Percentiles rank a stretch among this genome's conserved stretches.
phyloP scores from a whole-genome alignment of 2,329 filamentous ascomycete genomes.

The Penicillium sp. region DNA sequence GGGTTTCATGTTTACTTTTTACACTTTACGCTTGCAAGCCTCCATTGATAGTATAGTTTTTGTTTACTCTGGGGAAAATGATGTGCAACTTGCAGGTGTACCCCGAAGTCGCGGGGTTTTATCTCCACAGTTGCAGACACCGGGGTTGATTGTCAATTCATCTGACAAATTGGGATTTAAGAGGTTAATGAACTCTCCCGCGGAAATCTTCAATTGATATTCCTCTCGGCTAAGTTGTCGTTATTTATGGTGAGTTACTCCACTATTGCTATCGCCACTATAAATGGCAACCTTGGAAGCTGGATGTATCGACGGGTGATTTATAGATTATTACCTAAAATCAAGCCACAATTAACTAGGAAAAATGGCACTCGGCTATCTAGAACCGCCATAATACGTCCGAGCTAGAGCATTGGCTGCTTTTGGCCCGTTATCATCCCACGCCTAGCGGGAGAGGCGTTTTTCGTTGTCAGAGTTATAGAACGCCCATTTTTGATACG shows the following conservation, averaged over 20 bases:
- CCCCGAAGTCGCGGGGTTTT: slow-evolving; percentile 1
- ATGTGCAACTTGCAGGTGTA: slow-evolving; percentile 12
- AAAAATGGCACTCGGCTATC: neutral
- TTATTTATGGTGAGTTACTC: neutral
- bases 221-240: slow-evolving; percentile 3
- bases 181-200: neutral
- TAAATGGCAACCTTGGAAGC: neutral
- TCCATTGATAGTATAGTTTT: neutral
- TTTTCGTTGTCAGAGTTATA: slow-evolving; percentile 16
- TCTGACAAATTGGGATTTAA: neutral
- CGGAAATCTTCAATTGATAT: neutral
- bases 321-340: too few relatives aligned
- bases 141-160: neutral
- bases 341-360: slow-evolving; percentile 1
- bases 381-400: slow-evolving; percentile 3
- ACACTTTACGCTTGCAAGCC: neutral
- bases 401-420: slow-evolving; percentile 3
- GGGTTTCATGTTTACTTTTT: slow-evolving; percentile 12
- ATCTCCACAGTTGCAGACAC: slow-evolving; percentile 1
- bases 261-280: neutral
- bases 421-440: slow-evolving; percentile 8
- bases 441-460: slow-evolving; percentile 22
- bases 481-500: slow-evolving; percentile 6
- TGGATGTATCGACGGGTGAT: neutral
- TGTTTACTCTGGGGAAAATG: slow-evolving; percentile 3